phyloP scores from a whole-genome alignment of 1,284 basidiomycete species.

The Dichomitus squalens region DNA sequence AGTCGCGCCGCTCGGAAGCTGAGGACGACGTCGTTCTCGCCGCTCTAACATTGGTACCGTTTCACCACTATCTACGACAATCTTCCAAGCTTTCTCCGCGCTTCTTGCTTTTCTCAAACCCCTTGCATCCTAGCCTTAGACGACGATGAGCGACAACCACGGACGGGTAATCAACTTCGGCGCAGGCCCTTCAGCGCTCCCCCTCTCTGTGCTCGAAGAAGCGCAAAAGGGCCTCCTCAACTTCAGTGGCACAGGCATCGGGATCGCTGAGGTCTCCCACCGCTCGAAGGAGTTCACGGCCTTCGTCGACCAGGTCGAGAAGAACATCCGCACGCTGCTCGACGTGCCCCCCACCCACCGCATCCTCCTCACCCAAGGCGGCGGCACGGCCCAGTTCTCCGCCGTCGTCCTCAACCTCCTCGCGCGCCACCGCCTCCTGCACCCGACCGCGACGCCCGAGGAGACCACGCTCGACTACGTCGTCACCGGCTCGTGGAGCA shows the following conservation, averaged over 20 bases:
- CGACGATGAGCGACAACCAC: constrained; percentile 33
- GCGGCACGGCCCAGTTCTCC: constrained; percentile 89
- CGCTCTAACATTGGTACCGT: too few relatives aligned
- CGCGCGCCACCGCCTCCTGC: constrained; percentile 72
- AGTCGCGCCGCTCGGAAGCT: too few relatives aligned
- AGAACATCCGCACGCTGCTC: constrained; percentile 74
- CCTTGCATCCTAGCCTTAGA: not conserved
- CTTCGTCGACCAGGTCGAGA: constrained; percentile 70
- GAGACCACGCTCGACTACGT: constrained; percentile 82
- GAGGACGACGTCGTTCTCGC: too few relatives aligned
- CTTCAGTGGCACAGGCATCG: constrained; percentile 88
- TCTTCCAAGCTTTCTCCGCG: not conserved
- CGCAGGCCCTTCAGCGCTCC: constrained; percentile 89
- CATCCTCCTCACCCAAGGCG: constrained; percentile 91
- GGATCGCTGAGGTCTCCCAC: constrained; percentile 92
- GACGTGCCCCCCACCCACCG: constrained; percentile 82
- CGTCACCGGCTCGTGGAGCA: constrained; percentile 90
- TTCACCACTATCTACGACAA: not conserved
- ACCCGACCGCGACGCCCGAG: constrained; percentile 55
- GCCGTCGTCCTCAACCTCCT: constrained; percentile 89
- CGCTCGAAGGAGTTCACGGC: constrained; percentile 86
- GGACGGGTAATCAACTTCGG: constrained; percentile 81
- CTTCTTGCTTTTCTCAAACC: not conserved
- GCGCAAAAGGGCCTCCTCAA: constrained; percentile 82
- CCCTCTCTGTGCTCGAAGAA: constrained; percentile 79